Conservation (phyloP, 768 basidiomycete genomes). For the Agaricus blazei region DNA sequence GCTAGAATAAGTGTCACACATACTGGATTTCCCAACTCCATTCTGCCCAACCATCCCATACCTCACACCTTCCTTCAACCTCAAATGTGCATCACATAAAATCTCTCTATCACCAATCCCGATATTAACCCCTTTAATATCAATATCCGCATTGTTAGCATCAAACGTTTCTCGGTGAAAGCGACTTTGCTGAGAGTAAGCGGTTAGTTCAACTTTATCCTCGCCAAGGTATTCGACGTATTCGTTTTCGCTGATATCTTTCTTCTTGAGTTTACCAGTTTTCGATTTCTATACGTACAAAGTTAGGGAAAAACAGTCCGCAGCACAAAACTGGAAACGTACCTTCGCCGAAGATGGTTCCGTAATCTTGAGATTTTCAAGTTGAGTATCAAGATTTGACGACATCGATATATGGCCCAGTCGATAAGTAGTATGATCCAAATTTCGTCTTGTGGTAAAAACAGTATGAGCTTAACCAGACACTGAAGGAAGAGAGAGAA, state of each 20-base stretch:
- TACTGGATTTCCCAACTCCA: constrained; percentile 51
- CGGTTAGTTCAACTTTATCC: constrained; percentile 23
- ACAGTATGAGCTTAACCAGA: too few relatives aligned
- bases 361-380: neutral
- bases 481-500: too few relatives aligned
- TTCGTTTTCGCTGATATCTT: neutral
- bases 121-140: constrained; percentile 49
- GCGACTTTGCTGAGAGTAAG: constrained; percentile 42
- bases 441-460: neutral
- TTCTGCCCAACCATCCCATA: constrained; percentile 55
- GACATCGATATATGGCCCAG: neutral
- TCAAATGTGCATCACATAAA: constrained; percentile 45
- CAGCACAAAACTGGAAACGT: neutral
- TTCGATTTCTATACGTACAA: neutral
- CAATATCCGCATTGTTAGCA: constrained; percentile 36
- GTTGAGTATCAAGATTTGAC: neutral
- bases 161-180: constrained; percentile 45
- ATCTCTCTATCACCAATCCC: constrained; percentile 48
- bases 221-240: constrained; percentile 6
- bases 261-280: neutral
- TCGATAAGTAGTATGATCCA: neutral
- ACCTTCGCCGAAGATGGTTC: neutral
- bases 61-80: constrained; percentile 42
- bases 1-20: neutral
- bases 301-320: neutral